These are phyloP conservation scores for Phascolomyces articulosus DNA, from an alignment of 371 early-diverging fungal genomes.

Conservation along the genomic window DNA sequence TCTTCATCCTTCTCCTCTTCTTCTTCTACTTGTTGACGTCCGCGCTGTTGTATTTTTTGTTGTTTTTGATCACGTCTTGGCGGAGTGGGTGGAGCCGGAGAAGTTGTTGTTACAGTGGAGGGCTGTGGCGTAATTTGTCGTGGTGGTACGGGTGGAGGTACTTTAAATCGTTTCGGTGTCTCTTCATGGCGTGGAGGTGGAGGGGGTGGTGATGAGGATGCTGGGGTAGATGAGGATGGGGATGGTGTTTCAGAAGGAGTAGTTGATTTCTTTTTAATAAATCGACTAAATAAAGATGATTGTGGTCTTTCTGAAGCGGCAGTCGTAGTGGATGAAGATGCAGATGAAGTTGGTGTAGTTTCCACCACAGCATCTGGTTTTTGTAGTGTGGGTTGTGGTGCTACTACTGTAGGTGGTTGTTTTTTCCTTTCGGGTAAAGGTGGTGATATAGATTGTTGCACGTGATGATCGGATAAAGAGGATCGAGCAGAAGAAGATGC, in stretches of 20 bases:
- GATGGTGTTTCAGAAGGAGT: background rate
- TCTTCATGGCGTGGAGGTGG: slow-evolving; percentile 1
- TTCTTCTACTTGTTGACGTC: slow-evolving; percentile 6
- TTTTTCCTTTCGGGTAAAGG: slow-evolving; percentile 1
- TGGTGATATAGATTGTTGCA: background rate
- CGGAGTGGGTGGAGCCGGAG: background rate
- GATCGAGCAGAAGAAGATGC: background rate
- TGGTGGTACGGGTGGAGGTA: slow-evolving; percentile 7
- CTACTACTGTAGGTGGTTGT: background rate
- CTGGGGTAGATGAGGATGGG: background rate
- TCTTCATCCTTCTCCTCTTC: slow-evolving; percentile 18
- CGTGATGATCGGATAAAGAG: background rate
- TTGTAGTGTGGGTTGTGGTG: background rate
- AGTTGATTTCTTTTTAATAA: slow-evolving; percentile 19
- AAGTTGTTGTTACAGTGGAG: background rate
- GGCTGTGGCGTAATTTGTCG: slow-evolving; percentile 2
- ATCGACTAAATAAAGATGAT: slow-evolving; percentile 19
- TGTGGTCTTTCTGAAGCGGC: background rate
- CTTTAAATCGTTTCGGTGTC: background rate
- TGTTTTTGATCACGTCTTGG: slow-evolving; percentile 1
- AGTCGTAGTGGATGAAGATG: no score
- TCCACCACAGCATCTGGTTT: background rate
- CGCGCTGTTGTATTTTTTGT: background rate
- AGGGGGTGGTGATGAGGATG: background rate
- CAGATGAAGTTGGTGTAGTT: no score